These are phyloP conservation scores for Ceratocystis destructans DNA, from an alignment of 2,329 filamentous ascomycete genomes.

Conservation along the genomic window DNA sequence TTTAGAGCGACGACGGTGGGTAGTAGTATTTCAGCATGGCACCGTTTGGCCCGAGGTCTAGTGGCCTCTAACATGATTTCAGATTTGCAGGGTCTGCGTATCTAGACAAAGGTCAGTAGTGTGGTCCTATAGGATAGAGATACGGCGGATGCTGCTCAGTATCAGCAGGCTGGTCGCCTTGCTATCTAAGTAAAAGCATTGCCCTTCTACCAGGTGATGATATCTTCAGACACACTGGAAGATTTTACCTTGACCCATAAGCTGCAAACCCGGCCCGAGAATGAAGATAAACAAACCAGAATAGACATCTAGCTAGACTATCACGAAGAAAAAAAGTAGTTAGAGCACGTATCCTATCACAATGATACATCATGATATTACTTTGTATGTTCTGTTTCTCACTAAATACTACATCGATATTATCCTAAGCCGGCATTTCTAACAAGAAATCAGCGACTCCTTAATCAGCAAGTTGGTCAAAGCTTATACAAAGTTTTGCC, in stretches of 20 bases:
- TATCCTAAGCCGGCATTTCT: neutral
- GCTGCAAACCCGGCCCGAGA: conserved; percentile 53
- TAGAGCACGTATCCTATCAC: neutral
- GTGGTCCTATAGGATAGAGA: conserved; percentile 41
- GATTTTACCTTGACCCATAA: conserved; percentile 58
- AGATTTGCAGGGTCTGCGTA: conserved; percentile 43
- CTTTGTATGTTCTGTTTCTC: neutral
- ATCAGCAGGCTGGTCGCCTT: conserved; percentile 46
- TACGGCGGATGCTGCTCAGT: conserved; percentile 45
- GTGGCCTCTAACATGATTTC: conserved; percentile 42
- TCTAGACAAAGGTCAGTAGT: conserved; percentile 47
- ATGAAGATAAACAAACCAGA: conserved; percentile 46
- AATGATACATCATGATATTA: neutral
- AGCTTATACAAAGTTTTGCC: conserved; percentile 34
- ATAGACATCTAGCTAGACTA: conserved; percentile 24
- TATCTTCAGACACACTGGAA: conserved; percentile 53
- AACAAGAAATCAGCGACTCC: conserved; percentile 1
- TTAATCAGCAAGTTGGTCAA: neutral
- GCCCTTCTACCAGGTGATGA: conserved; percentile 50
- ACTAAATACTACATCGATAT: no score
- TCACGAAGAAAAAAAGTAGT: conserved; percentile 12
- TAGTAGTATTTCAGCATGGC: conserved; percentile 63
- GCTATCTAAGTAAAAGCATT: conserved; percentile 41
- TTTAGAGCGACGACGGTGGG: conserved; percentile 50
- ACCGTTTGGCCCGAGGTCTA: conserved; percentile 56